Evolutionary conservation across 2,329 filamentous ascomycete species (phyloP).

Genomic region (Dothideomycetidae sp.): DNA sequence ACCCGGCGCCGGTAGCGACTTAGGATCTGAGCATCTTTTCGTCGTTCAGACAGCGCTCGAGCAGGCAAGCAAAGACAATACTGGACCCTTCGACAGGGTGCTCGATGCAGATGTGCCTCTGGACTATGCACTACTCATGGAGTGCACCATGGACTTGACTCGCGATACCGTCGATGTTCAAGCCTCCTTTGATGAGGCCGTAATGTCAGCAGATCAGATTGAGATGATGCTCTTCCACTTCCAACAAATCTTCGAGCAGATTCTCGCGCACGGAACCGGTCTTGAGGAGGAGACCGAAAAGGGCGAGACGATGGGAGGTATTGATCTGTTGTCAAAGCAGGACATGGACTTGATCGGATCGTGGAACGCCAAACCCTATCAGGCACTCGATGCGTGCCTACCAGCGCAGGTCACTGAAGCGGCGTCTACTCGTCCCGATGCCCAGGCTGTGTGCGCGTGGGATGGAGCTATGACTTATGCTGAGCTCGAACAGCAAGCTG

Average conservation of each 20-base stretch:
- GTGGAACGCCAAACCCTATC: constrained; percentile 3
- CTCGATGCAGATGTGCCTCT: constrained; percentile 5
- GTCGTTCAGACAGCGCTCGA: constrained; percentile 15
- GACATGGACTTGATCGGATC: not conserved
- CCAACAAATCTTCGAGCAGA: not conserved
- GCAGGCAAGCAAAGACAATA: constrained; percentile 29
- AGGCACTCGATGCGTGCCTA: constrained; percentile 1
- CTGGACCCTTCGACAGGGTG: constrained; percentile 10
- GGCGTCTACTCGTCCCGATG: constrained; percentile 10
- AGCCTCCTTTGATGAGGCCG: not conserved
- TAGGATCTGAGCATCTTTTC: constrained; percentile 15
- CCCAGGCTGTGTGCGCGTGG: constrained; percentile 17
- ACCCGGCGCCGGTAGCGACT: constrained; percentile 12
- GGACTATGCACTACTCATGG: no score
- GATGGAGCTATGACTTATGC: constrained; percentile 18
- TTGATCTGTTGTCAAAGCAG: not conserved
- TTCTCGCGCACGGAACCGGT: no score
- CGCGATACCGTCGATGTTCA: no score
- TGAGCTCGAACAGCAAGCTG: constrained; percentile 15
- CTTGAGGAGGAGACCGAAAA: no score
- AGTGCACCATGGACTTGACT: no score
- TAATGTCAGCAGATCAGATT: not conserved
- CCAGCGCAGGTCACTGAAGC: constrained; percentile 2
- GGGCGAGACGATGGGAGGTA: not conserved
- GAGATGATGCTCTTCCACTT: not conserved